Base-by-base conservation (phyloP, 331 rosid genomes). In the Pyracantha coccinea region DNA sequence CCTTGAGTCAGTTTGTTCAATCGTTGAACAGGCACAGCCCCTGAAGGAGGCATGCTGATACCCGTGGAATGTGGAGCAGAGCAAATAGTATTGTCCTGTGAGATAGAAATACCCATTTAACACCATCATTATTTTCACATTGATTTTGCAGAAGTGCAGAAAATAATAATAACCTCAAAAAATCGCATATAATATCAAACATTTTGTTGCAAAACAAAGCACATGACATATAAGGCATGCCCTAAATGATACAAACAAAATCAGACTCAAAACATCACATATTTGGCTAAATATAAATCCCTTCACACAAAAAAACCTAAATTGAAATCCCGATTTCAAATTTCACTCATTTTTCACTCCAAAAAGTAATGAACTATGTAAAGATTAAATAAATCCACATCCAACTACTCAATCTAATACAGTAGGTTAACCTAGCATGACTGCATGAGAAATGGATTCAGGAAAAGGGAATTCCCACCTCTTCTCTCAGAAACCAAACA, bases 71-170 rank as follows among this genome's bases (percentile, higher is more conserved):
- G 83, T 74, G 80, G 82, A 12, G 73, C 45, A 27, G 88, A 69
- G 74, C 68, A 55, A 66, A 65, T 77, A 64, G 52, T 84, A 72
- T 79, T 85, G 73, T 77, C 92, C 90, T 90, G 89, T 55, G 59
- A 63, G 17, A 79, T 20, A 77, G 38, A 75, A 63, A 69, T 6
- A 62, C 61, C 69, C 72, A n/a, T 72, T 64, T 67, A 61, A 72
- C 15, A 44, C 64, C 68, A 31, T 24, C 74, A 73, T 53, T 32
- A 71, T 44, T 61, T 27, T 61, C 1, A 38, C 12, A 61, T 27
- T 27, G 6, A 58, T 23, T 23, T 58, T 58, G 16, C 3, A 57
- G 29, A 7, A 25, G 35, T 28, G 31, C 64, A 61, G 33, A n/a
- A 14, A 70, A 35, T n/a, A 41, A 38, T 32, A 29, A 20, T 29